Evolutionary conservation across 2,329 filamentous ascomycete genomes (phyloP), one percentile per base, ranked within the genome.

Genomic region (Dothiorella sarmentorum): DNA sequence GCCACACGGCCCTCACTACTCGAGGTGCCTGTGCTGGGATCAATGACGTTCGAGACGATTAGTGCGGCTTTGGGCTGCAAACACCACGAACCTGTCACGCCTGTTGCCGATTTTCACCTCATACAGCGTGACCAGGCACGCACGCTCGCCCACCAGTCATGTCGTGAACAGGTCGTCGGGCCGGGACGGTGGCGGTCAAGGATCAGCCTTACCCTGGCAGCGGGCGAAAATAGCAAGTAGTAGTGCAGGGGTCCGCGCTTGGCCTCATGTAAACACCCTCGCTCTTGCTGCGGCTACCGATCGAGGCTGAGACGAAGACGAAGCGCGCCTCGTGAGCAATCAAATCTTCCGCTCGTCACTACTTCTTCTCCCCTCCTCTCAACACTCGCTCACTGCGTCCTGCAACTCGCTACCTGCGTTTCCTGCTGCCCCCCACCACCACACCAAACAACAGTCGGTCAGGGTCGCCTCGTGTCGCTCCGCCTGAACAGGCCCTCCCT

Each of bases 251-350:
- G 33, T 11, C 33, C 45, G 45, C 43, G 45, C 49, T 53, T 53
- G 47, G 47, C 47, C 47, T 37, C 47, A 52, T 20, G 49, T 53
- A 53, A 53, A 40, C 33, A 53, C n/a, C 49, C 33, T 27, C 29
- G 29, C 29, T 37, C 31, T 24, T 52, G 47, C 47, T 52, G 49
- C 49, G 33, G 35, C 35, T 26, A 40, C 49, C 29, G 29, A 53
- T 53, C 49, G 35, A 53, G 49, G 35, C 49, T 53, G 33, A 40
- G 49, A 53, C 33, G 24, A 24, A 26, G 43, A n/a, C n/a, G n/a
- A n/a, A n/a, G n/a, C n/a, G n/a, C n/a, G 43, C 26, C 24, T 24
- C 35, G 26, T 26, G 3, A 29, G 26, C 24, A 45, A 20, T 45
- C 43, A 43, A 43, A 43, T 45, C 20, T n/a, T n/a, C 45, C 49